Base-by-base conservation (phyloP, 2,329 filamentous ascomycete species). In the Colletotrichum lindemuthianum region DNA sequence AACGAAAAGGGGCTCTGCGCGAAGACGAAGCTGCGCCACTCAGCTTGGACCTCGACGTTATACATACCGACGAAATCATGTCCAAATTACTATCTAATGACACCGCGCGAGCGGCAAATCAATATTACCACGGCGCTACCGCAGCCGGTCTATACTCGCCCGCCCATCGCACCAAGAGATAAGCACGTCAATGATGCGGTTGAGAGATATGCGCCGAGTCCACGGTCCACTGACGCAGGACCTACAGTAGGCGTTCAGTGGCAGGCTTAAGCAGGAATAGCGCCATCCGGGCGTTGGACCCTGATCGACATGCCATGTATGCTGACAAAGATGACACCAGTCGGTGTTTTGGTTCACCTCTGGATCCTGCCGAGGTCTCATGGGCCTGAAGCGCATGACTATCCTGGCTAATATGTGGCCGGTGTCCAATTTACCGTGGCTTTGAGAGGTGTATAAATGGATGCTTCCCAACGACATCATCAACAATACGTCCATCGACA, bases 131-230 rank as follows among this genome's bases (percentile, higher is more conserved):
- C 24, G 24, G 24, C 24, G 24, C 24, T 24, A 24, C 24, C 3
- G 5, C 24, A 24, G 24, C 24, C 24, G 24, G 24, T 24, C 24
- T 24, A 24, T 24, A 24, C 24, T 24, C 24, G 24, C 24, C 24
- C 24, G 24, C 24, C 24, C 24, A 24, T 24, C 24, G 24, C 24
- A 24, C 24, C 4, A 24, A 24, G 24, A 24, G 24, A 24, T 4
- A 24, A 24, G 24, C 24, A 24, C 1, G 5, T 24, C 24, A 24
- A 24, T 24, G 24, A 24, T 65, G 61, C 51, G 43, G 41, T 45
- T 65, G 51, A 61, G 61, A 65, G 45, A 65, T 50, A 56, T 48
- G 40, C 34, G 45, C 36, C 49, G 11, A 54, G 45, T 41, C 13
- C 34, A 47, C 45, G 43, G 40, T 40, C 58, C 58, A 61, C 60